Conservation (phyloP, 1,284 basidiomycete genomes). For the Cutaneotrichosporon spelunceum region DNA sequence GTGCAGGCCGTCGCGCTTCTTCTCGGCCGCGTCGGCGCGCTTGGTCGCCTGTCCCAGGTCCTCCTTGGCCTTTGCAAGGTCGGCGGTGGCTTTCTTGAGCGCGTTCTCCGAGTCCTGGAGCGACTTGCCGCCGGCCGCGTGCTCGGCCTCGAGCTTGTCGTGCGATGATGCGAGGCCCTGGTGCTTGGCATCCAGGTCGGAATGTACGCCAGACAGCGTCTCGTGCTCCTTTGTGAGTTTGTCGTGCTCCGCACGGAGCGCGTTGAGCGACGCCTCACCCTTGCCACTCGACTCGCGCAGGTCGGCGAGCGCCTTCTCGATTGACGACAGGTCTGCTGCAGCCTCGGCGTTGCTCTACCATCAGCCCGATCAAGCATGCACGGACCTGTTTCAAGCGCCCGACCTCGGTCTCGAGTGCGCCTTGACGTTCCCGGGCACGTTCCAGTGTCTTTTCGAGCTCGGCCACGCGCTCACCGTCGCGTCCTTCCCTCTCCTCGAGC, state of each 20-base stretch:
- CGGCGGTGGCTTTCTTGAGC: constrained; percentile 25
- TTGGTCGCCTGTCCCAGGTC: constrained; percentile 32
- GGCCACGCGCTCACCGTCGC: constrained; percentile 26
- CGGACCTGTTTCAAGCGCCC: constrained; percentile 47
- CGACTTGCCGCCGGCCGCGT: constrained; percentile 1
- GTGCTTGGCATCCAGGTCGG: constrained; percentile 20
- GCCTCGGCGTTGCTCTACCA: constrained; percentile 34
- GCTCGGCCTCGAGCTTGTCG: constrained; percentile 24
- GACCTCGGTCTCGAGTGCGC: constrained; percentile 47
- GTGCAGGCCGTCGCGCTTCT: constrained; percentile 43
- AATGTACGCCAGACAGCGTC: constrained; percentile 21
- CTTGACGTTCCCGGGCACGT: constrained; percentile 43
- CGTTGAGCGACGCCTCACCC: constrained; percentile 12
- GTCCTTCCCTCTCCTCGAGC: constrained; percentile 17
- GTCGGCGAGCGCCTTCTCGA: constrained; percentile 14
- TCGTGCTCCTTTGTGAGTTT: constrained; percentile 26
- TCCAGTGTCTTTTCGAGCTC: constrained; percentile 44
- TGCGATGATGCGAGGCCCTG: constrained; percentile 23
- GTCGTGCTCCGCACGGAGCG: constrained; percentile 21
- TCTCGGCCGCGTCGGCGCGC: constrained; percentile 43
- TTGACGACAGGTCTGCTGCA: constrained; percentile 6
- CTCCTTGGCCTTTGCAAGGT: constrained; percentile 29
- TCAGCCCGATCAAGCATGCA: not conserved
- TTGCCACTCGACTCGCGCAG: constrained; percentile 9
- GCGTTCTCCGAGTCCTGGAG: constrained; percentile 24